Percentiles rank a stretch among this genome's conserved stretches.
These are phyloP conservation scores for Psophocarpus tetragonolobus DNA, from an alignment of 306 rosid species.

Conservation along the genomic window DNA sequence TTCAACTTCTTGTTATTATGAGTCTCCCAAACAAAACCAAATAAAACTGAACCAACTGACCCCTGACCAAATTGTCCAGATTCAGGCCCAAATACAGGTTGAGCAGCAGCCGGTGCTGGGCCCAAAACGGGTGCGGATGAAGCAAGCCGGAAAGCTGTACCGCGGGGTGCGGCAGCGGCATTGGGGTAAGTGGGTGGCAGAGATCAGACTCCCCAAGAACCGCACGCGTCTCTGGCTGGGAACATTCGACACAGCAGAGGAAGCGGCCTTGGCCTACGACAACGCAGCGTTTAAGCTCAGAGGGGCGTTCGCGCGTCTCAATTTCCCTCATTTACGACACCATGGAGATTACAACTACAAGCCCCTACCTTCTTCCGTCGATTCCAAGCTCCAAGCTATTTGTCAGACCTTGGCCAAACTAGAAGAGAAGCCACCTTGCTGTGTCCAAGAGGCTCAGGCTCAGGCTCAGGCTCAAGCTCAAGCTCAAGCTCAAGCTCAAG, in stretches of 20 bases:
- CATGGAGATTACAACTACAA: conserved; percentile 59
- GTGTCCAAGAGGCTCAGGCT: conserved; percentile 34
- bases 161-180: conserved; percentile 93
- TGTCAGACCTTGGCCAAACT: conserved; percentile 66
- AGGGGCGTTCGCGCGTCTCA: conserved; percentile 81
- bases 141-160: conserved; percentile 63
- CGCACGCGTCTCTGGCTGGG: conserved; percentile 96
- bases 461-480: conserved; percentile 19
- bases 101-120: conserved; percentile 50
- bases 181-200: conserved; percentile 99
- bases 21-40: too few species aligned
- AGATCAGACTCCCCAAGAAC: conserved; percentile 89
- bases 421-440: conserved; percentile 28
- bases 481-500: conserved; percentile 20
- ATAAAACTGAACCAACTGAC: conserved; percentile 75
- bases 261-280: conserved; percentile 91
- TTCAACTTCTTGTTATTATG: neutral
- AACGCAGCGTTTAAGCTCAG: conserved; percentile 86
- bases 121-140: conserved; percentile 69
- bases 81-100: conserved; percentile 65
- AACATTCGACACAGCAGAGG: conserved; percentile 90
- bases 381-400: conserved; percentile 79
- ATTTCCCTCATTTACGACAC: conserved; percentile 70
- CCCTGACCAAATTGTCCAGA: conserved; percentile 74
- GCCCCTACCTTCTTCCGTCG: conserved; percentile 79